Evolutionary conservation across 2,329 filamentous ascomycete species (phyloP).

Genomic region (Fusarium luffae): DNA sequence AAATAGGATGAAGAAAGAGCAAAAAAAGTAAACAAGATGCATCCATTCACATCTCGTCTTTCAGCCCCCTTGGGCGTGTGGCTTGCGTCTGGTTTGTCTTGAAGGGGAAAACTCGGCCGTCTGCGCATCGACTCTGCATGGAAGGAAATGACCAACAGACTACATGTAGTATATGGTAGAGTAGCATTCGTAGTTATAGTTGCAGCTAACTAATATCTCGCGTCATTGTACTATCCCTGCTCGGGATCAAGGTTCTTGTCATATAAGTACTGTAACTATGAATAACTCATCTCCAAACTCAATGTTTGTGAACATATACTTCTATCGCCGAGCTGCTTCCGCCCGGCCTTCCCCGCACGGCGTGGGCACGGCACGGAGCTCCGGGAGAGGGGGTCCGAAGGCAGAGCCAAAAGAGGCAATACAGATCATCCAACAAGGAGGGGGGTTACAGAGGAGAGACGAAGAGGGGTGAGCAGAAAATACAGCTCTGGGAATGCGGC

Average conservation of each 20-base stretch:
- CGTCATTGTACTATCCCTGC: background rate
- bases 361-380: conserved; percentile 21
- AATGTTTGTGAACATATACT: background rate
- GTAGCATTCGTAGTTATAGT: background rate
- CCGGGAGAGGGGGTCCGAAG: conserved; percentile 20
- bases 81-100: conserved; percentile 23
- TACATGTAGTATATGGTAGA: background rate
- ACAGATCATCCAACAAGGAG: background rate
- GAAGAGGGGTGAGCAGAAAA: conserved; percentile 1
- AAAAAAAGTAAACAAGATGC: background rate
- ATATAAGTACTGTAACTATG: background rate
- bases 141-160: background rate
- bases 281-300: background rate
- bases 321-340: conserved; percentile 19
- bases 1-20: background rate
- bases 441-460: background rate
- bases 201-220: background rate
- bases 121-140: conserved; percentile 7
- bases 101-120: conserved; percentile 33
- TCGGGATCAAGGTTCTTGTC: background rate
- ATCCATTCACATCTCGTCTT: background rate
- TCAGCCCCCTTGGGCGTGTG: conserved; percentile 19
- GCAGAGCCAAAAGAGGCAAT: conserved; percentile 29
- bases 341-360: conserved; percentile 3
- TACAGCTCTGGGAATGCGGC: conserved; percentile 17